Percentiles rank a stretch among this genome's conserved stretches.
Conservation (phyloP, 2,329 filamentous ascomycete genomes). For the Endoconidiophora laricicola region DNA sequence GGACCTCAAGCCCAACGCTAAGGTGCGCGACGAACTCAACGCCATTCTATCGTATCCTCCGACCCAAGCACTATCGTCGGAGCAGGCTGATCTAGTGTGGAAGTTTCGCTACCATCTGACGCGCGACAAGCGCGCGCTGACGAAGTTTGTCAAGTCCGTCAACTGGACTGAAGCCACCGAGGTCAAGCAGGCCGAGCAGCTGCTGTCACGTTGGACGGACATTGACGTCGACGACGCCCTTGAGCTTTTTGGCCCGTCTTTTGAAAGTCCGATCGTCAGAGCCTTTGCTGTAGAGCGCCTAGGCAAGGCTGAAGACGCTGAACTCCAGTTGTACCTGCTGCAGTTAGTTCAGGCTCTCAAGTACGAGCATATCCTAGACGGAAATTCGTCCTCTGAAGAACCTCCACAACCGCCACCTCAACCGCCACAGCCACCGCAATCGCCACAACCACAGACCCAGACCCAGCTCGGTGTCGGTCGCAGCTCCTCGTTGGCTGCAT, state of each 20-base stretch:
- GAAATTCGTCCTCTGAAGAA: no score
- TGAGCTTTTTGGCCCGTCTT: conserved; percentile 80
- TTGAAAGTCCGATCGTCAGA: conserved; percentile 74
- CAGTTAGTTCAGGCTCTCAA: conserved; percentile 94
- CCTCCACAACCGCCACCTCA: conserved; percentile 17
- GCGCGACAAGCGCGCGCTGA: conserved; percentile 78
- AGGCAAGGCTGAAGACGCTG: conserved; percentile 81
- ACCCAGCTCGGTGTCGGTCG: conserved; percentile 20
- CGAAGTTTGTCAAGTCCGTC: conserved; percentile 95
- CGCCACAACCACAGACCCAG: conserved; percentile 39
- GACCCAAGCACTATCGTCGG: conserved; percentile 69
- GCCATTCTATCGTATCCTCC: conserved; percentile 82
- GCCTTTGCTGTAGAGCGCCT: conserved; percentile 87
- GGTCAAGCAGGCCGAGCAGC: conserved; percentile 73
- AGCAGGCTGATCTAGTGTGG: conserved; percentile 95
- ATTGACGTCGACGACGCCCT: conserved; percentile 95
- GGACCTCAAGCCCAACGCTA: conserved; percentile 89
- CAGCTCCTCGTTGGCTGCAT: conserved; percentile 75
- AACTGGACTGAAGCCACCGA: conserved; percentile 82
- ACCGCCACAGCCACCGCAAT: conserved; percentile 17
- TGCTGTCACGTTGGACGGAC: conserved; percentile 85
- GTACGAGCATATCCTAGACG: conserved; percentile 56
- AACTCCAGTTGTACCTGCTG: conserved; percentile 76
- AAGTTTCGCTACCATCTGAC: conserved; percentile 92
- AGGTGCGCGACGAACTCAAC: conserved; percentile 87